Evolutionary conservation across 192 early-diverging fungal species (phyloP).

Genomic region (Lunasporangiospora selenospora): DNA sequence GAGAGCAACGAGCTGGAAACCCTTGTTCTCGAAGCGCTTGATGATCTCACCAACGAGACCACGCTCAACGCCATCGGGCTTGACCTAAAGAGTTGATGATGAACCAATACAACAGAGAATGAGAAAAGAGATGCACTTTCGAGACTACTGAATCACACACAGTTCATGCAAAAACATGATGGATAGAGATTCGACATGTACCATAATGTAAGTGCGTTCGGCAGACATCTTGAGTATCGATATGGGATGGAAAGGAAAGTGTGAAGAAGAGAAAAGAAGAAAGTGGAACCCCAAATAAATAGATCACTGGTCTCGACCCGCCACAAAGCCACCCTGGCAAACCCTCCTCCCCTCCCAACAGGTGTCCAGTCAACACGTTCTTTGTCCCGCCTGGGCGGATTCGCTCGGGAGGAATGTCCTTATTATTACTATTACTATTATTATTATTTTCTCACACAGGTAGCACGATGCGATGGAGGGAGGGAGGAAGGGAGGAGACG

Average conservation of each 20-base stretch:
- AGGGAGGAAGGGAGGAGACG: no score
- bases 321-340: no score
- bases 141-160: no score
- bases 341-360: no score
- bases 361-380: no score
- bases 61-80: conserved; percentile 89
- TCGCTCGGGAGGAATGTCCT: no score
- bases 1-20: conserved; percentile 91
- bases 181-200: neutral
- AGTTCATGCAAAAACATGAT: neutral
- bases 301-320: no score
- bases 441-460: no score
- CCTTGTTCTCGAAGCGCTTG: conserved; percentile 84
- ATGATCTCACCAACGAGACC: conserved; percentile 89
- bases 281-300: no score
- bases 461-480: no score
- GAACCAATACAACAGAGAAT: neutral
- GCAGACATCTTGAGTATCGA: conserved; percentile 25
- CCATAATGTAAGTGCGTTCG: conserved; percentile 51
- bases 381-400: no score
- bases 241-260: conserved; percentile 13
- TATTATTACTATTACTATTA: no score
- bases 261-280: conserved; percentile 26
- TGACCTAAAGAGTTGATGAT: conserved; percentile 67
- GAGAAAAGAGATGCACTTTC: neutral